Evolutionary conservation across 768 basidiomycete genomes (phyloP).

Genomic region (Phaeotremella skinneri): DNA sequence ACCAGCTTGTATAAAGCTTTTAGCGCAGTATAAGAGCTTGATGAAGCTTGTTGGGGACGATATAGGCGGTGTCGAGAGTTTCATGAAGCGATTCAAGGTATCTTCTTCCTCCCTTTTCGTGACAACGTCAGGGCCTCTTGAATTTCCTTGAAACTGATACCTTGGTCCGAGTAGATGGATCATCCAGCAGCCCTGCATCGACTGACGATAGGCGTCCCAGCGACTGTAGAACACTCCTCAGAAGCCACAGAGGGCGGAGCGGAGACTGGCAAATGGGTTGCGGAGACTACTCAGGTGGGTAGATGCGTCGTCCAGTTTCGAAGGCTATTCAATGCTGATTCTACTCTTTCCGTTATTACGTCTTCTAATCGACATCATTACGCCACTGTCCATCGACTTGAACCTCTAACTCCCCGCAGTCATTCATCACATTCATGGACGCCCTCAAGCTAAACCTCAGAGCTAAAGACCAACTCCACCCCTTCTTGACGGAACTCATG

Average conservation of each 20-base stretch:
- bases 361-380: not conserved
- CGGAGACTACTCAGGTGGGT: conserved; percentile 88
- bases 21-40: conserved; percentile 97
- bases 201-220: conserved; percentile 87
- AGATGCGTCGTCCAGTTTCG: not conserved
- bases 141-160: not conserved
- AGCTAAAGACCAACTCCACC: conserved; percentile 97
- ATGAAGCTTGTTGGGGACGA: conserved; percentile 89
- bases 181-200: conserved; percentile 88
- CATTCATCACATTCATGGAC: conserved; percentile 99
- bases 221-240: conserved; percentile 91
- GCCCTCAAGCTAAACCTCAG: conserved; percentile 85
- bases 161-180: conserved; percentile 68
- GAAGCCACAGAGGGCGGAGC: conserved; percentile 63
- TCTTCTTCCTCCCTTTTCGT: conserved; percentile 33
- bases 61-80: conserved; percentile 65
- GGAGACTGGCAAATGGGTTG: conserved; percentile 94
- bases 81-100: conserved; percentile 84
- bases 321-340: not conserved
- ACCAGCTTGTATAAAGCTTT: conserved; percentile 87
- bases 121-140: not conserved
- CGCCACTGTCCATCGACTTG: not conserved
- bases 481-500: conserved; percentile 90
- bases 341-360: not conserved
- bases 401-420: conserved; percentile 56